phyloP scores from a whole-genome alignment of 1,284 basidiomycete species.

The Ustilago hordei region DNA sequence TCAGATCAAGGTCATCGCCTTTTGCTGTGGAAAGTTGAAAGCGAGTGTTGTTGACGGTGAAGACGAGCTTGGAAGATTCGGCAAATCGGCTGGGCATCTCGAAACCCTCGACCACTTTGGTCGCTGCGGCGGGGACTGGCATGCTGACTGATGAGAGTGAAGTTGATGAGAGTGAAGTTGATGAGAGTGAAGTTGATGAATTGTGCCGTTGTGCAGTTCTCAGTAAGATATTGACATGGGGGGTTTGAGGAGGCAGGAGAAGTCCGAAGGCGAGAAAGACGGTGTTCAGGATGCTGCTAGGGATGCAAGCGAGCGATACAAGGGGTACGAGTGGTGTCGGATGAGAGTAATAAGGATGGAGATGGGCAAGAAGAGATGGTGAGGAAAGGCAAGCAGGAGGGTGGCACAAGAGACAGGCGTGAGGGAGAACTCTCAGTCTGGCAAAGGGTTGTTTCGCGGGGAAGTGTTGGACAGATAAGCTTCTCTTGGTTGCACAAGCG shows the following conservation, averaged over 20 bases:
- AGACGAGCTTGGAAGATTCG: constrained; percentile 43
- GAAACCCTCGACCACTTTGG: constrained; percentile 41
- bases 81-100: constrained; percentile 35
- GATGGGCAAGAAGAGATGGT: background rate
- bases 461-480: constrained; percentile 12
- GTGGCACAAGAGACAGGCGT: background rate
- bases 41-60: constrained; percentile 51
- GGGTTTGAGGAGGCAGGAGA: too few species aligned
- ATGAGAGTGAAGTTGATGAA: background rate
- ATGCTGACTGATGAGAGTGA: constrained; percentile 16
- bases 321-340: background rate
- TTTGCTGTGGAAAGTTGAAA: constrained; percentile 41
- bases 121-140: constrained; percentile 25
- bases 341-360: background rate
- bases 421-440: background rate
- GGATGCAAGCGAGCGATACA: background rate
- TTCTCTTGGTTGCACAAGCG: constrained; percentile 9
- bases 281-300: background rate
- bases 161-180: too few species aligned
- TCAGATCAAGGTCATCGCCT: constrained; percentile 54
- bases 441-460: background rate
- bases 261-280: background rate
- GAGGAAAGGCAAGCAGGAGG: background rate
- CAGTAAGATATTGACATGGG: background rate
- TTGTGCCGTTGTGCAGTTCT: background rate